Conservation (phyloP, 345 rosid species). For the Citropsis articulata region DNA sequence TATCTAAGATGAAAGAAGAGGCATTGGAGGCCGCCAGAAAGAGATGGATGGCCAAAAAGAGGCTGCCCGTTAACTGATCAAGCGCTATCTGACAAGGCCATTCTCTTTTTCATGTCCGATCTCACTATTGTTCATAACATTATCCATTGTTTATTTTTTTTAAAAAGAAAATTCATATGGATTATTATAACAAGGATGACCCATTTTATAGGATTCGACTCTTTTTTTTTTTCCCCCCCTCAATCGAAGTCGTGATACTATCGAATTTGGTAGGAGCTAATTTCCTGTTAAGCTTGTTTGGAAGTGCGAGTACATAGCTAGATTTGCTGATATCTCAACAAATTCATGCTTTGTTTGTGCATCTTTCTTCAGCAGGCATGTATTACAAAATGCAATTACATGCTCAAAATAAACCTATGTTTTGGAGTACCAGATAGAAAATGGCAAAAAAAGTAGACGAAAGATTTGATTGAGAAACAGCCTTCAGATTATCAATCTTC, state of each 20-base stretch:
- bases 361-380: neutral
- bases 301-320: slow-evolving; percentile 1
- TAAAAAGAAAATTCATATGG: neutral
- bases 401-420: neutral
- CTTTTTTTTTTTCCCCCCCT: neutral
- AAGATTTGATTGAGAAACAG: too few relatives aligned
- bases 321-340: neutral
- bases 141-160: neutral
- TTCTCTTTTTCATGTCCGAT: neutral
- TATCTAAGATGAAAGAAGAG: slow-evolving; percentile 63
- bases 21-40: slow-evolving; percentile 58
- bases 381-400: neutral
- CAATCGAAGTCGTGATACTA: slow-evolving; percentile 8
- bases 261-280: neutral
- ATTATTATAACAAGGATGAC: neutral
- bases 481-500: too few relatives aligned
- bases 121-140: neutral
- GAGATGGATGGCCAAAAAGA: slow-evolving; percentile 57
- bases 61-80: slow-evolving; percentile 18
- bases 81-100: neutral
- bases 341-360: neutral
- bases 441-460: neutral
- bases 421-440: too few relatives aligned
- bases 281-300: neutral
- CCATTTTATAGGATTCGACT: slow-evolving; percentile 14